Percentiles rank a stretch among this genome's conserved stretches.
Evolutionary conservation across 2,329 filamentous ascomycete species (phyloP).

Genomic region (Sporothrix globosa): DNA sequence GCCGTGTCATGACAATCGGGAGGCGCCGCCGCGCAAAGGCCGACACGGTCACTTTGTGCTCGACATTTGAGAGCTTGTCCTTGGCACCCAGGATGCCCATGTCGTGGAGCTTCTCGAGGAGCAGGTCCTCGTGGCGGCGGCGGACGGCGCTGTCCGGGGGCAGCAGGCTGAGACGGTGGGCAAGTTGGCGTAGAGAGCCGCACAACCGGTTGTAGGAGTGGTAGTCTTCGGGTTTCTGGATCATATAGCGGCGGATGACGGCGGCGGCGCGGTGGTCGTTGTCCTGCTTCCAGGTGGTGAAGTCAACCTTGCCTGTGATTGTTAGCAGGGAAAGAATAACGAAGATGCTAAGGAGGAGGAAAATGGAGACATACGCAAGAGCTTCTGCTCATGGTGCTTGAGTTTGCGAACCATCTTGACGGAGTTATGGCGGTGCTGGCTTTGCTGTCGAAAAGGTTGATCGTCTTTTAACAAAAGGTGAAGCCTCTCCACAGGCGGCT

Average conservation of each 20-base stretch:
- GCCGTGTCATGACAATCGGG: constrained; percentile 83
- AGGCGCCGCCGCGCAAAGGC: constrained; percentile 83
- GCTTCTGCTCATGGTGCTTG: constrained; percentile 95
- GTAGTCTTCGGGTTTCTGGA: constrained; percentile 89
- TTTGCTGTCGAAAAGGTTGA: not conserved
- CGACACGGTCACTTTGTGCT: constrained; percentile 84
- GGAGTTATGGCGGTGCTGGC: constrained; percentile 4
- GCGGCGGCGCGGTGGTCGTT: constrained; percentile 79
- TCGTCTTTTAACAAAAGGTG: not conserved
- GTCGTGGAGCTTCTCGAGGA: constrained; percentile 89
- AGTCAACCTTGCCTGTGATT: constrained; percentile 67
- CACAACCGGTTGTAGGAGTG: constrained; percentile 67
- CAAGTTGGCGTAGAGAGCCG: constrained; percentile 84
- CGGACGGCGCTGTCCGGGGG: constrained; percentile 78
- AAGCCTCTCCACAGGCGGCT: not conserved
- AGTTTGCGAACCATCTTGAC: constrained; percentile 85
- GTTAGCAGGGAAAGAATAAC: not conserved
- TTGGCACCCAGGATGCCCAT: constrained; percentile 82
- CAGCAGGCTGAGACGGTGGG: constrained; percentile 82
- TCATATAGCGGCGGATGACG: constrained; percentile 82
- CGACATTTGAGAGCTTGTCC: constrained; percentile 80
- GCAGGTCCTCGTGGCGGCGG: constrained; percentile 79
- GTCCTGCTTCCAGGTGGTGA: constrained; percentile 91
- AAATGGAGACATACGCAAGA: constrained; percentile 55
- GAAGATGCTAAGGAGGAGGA: too few species aligned